Percentiles rank a stretch among this genome's conserved stretches.
These are phyloP conservation scores for Pleochaeta shiraiana DNA, from an alignment of 2,329 filamentous ascomycete genomes.

Conservation along the genomic window DNA sequence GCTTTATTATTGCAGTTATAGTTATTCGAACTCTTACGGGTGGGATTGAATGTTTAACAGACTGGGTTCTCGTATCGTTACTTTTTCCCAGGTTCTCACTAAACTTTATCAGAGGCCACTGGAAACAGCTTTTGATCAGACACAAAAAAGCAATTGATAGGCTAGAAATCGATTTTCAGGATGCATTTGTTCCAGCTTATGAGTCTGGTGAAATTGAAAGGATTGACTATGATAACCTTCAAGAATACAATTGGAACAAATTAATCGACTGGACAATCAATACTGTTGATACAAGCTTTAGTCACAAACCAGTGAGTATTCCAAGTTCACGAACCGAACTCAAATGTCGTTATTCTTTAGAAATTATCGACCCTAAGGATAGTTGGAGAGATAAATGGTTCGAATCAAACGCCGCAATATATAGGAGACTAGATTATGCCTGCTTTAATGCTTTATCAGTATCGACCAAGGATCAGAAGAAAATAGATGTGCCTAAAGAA, in stretches of 20 bases:
- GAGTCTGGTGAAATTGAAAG: slow-evolving; percentile 34
- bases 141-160: slow-evolving; percentile 27
- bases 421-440: slow-evolving; percentile 13
- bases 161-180: slow-evolving; percentile 40
- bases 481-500: slow-evolving; percentile 6
- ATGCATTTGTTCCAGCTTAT: slow-evolving; percentile 43
- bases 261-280: slow-evolving; percentile 45
- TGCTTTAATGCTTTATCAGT: slow-evolving; percentile 26
- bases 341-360: slow-evolving; percentile 20
- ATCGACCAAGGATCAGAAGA: background rate
- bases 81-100: slow-evolving; percentile 32
- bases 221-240: slow-evolving; percentile 39
- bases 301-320: slow-evolving; percentile 24
- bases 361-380: slow-evolving; percentile 13
- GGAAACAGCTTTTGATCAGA: slow-evolving; percentile 29
- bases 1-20: slow-evolving; percentile 34
- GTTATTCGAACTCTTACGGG: slow-evolving; percentile 35
- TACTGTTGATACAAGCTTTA: slow-evolving; percentile 18
- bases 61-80: slow-evolving; percentile 36
- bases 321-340: slow-evolving; percentile 27
- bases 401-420: slow-evolving; percentile 26
- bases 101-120: slow-evolving; percentile 30
- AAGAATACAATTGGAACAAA: slow-evolving; percentile 43
- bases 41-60: slow-evolving; percentile 34
- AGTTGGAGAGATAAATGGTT: slow-evolving; percentile 37